Evolutionary conservation across 164 flowering plant species (phyloP).

Genomic region (Nymphaea thermarum): DNA sequence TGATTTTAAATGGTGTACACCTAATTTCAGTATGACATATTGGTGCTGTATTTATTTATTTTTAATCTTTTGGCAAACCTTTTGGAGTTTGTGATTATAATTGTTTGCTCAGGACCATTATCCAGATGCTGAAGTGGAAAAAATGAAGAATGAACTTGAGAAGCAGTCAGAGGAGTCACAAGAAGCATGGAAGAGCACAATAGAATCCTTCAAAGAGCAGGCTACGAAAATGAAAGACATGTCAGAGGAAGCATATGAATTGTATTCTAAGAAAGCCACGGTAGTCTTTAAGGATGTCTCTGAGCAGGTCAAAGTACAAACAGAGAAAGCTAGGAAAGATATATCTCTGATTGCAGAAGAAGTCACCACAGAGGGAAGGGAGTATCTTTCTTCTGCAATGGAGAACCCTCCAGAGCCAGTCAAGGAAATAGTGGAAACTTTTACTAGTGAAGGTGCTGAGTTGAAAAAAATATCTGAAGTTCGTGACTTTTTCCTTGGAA

Average conservation of each 20-base stretch:
- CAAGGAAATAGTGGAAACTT: constrained; percentile 73
- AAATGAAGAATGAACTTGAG: constrained; percentile 1
- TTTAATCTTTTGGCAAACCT: too few relatives aligned
- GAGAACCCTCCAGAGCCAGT: constrained; percentile 65
- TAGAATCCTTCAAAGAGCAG: constrained; percentile 69
- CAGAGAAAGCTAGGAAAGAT: constrained; percentile 65
- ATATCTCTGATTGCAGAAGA: constrained; percentile 44
- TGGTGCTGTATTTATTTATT: too few relatives aligned
- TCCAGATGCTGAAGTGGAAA: constrained; percentile 33
- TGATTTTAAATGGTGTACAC: too few relatives aligned
- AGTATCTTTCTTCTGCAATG: constrained; percentile 46
- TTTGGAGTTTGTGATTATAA: background rate
- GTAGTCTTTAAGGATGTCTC: constrained; percentile 52
- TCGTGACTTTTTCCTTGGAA: constrained; percentile 68
- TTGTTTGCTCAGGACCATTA: constrained; percentile 26
- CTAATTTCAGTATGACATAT: too few relatives aligned
- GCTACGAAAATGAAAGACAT: constrained; percentile 66
- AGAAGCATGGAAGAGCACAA: constrained; percentile 60
- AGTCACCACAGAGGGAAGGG: constrained; percentile 50
- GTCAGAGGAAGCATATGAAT: constrained; percentile 77
- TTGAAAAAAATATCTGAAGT: constrained; percentile 39
- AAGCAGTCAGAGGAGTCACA: constrained; percentile 25
- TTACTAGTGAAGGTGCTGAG: constrained; percentile 39
- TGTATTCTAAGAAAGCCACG: constrained; percentile 52
- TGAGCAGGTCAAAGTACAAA: constrained; percentile 57